Percentiles rank a stretch among this genome's conserved stretches.
Conservation (phyloP, 305 asterid genomes). For the Fraxinus paxiana region DNA sequence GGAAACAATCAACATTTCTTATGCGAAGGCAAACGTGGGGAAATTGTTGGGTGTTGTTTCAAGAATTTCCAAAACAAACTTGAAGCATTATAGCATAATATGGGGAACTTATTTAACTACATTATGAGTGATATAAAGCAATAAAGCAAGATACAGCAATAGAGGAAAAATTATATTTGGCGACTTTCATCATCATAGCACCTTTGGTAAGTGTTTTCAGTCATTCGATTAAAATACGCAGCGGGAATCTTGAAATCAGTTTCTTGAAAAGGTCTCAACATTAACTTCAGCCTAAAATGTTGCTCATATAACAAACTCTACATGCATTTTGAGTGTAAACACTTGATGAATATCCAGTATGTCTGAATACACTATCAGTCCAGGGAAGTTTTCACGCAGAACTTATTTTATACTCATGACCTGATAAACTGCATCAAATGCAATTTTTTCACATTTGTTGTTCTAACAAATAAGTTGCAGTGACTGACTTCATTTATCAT, state of each 20-base stretch:
- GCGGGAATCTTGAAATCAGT: background rate
- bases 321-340: background rate
- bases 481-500: background rate
- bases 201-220: background rate
- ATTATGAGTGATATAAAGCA: background rate
- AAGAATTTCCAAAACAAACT: conserved; percentile 2
- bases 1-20: background rate
- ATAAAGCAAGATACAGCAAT: background rate
- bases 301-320: background rate
- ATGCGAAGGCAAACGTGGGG: background rate
- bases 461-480: background rate
- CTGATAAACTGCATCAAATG: background rate
- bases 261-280: background rate
- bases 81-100: background rate
- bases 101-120: background rate
- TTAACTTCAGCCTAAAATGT: background rate
- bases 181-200: background rate
- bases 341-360: background rate
- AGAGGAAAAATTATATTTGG: background rate
- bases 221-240: background rate
- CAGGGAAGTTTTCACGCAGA: background rate
- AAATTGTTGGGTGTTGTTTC: background rate
- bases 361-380: background rate
- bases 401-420: background rate
- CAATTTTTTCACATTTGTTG: background rate